Conservation (phyloP, 768 basidiomycete genomes). For the Leccinum pellstonianum region DNA sequence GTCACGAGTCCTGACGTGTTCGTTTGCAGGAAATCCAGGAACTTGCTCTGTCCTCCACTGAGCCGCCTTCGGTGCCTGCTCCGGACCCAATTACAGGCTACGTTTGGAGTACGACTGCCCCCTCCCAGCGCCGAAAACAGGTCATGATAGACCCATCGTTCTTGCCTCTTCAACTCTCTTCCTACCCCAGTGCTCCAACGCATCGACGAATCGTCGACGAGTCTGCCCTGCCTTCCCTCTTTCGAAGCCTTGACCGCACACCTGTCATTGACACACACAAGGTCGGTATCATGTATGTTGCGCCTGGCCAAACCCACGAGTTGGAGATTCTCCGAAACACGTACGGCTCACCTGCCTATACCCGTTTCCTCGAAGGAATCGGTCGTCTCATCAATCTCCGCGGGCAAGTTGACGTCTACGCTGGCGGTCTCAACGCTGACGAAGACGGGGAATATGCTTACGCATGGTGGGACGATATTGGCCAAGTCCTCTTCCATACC, state of each 20-base stretch:
- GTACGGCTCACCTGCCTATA: slow-evolving; percentile 93
- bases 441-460: slow-evolving; percentile 96
- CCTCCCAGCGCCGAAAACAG: slow-evolving; percentile 86
- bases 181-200: slow-evolving; percentile 51
- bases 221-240: slow-evolving; percentile 53
- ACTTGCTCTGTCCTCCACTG: slow-evolving; percentile 6
- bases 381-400: slow-evolving; percentile 86
- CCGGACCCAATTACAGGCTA: slow-evolving; percentile 82
- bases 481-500: slow-evolving; percentile 92
- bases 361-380: slow-evolving; percentile 87
- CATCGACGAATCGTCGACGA: slow-evolving; percentile 51
- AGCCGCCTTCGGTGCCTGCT: slow-evolving; percentile 29
- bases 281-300: slow-evolving; percentile 94
- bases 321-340: slow-evolving; percentile 84
- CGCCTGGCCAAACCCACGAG: slow-evolving; percentile 84
- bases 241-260: slow-evolving; percentile 72
- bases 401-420: slow-evolving; percentile 89
- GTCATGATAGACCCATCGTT: slow-evolving; percentile 84
- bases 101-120: slow-evolving; percentile 84
- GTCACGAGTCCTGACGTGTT: slow-evolving; percentile 7
- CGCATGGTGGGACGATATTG: slow-evolving; percentile 99
- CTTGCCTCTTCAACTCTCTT: slow-evolving; percentile 82
- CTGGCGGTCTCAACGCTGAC: slow-evolving; percentile 87
- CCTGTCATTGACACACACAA: slow-evolving; percentile 98
- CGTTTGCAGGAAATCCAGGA: slow-evolving; percentile 24